Base-by-base conservation (phyloP, 768 basidiomycete species). In the Filobasidium wieringae region DNA sequence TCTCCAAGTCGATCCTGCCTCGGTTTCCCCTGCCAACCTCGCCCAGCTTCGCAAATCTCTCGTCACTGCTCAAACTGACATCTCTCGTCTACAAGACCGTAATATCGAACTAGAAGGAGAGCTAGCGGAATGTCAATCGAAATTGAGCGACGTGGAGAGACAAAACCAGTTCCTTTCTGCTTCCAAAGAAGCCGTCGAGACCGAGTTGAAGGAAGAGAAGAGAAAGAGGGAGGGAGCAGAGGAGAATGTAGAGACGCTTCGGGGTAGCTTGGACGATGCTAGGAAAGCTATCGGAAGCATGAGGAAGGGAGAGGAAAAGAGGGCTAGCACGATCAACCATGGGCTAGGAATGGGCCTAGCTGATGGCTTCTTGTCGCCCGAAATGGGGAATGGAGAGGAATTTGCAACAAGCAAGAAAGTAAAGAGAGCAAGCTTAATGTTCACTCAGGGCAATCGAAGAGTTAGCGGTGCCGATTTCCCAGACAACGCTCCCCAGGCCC, bases 161-260 rank as follows among this genome's bases (percentile, higher is more conserved):
- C 43, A 47, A 47, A 47, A 22, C 17, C 50, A 41, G n/a, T 73
- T 70, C 50, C 24, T 69, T 39, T 39, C 60, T 5, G 72, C 72
- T 0, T 67, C 72, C 15, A 73, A 69, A 52, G 70, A 71, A 19
- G 72, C 70, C 7, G 67, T 70, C 7, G 70, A 71, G 40, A 41
- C 39, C 6, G 64, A 68, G 31, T 56, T 73, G 15, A 45, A 66
- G 49, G 67, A 68, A 36, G 72, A 73, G 50, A 62, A 56, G 45
- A 39, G 49, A 27, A 64, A 62, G 53, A 53, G 72, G 7, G 72
- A 73, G 53, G 61, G 61, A 9, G 72, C 72, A 0, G 72, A 73
- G 50, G 72, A 73, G 58, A 65, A 58, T 32, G 68, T 71, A 2
- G 69, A 71, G 51, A 33, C 61, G 29, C 43, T 72, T 14, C 40